Evolutionary conservation across 1,284 basidiomycete species (phyloP), one percentile per base, ranked within the genome.

Genomic region (Pyrrhoderma noxium): DNA sequence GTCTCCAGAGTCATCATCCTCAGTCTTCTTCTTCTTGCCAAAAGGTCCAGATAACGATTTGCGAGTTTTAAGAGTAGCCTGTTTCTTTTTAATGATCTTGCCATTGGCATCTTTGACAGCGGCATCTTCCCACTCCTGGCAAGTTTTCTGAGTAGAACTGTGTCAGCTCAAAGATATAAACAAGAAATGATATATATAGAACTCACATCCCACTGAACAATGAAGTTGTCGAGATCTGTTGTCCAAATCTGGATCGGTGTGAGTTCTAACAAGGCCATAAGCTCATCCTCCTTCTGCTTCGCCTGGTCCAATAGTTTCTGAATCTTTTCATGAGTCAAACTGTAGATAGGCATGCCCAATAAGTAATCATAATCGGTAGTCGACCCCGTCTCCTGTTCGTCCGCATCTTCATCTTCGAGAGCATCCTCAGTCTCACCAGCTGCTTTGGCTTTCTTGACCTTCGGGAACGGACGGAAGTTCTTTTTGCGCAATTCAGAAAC

Each of bases 261-360:
- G 53, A 85, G 81, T 59, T 85, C 80, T 36, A 98, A 81, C 38
- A 99, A 73, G 7, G 68, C 71, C 34, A 93, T 73, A 38, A 99
- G 75, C 65, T 98, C 93, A 2, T 67, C 63, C 68, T 97, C 92
- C 68, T 95, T 96, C 53, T 80, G 80, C 44, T 79, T 79, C 2
- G 87, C 85, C 73, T 94, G 89, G 59, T 80, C 76, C 27, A 83
- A 72, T 5, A 99, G 78, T 71, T 82, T 93, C 53, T 88, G 87
- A 56, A 98, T 93, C 86, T 89, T 95, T 70, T 99, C 95, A 59
- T 79, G 83, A 1, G 96, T 99, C 70, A 99, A 73, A 69, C 85
- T 97, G 75, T 83, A 94, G 65, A 99, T 94, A 3, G 90, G 73
- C 95, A 99, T 99, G 23, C 89, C 83, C 54, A 99, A 72, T 55